Percentiles rank a stretch among this genome's conserved stretches.
phyloP scores from a whole-genome alignment of 2,329 filamentous ascomycete species.

The Paracoccidioides lutzii region DNA sequence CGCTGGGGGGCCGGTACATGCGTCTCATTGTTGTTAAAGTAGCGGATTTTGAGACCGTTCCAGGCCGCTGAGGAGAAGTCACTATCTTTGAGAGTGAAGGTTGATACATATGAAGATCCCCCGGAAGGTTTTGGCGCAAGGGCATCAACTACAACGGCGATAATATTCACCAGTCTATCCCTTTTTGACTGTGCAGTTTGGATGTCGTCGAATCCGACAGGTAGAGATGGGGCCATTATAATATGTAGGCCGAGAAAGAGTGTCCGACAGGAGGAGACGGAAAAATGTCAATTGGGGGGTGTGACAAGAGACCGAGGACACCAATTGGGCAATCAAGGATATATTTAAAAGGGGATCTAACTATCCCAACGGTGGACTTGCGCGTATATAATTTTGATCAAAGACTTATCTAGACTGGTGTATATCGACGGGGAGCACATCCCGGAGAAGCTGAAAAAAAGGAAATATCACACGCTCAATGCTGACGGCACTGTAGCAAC shows the following conservation, averaged over 20 bases:
- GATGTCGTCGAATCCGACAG: slow-evolving; percentile 6
- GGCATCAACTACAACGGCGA: slow-evolving; percentile 59
- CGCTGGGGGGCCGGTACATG: slow-evolving; percentile 33
- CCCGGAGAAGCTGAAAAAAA: too few relatives aligned
- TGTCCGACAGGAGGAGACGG: too few relatives aligned
- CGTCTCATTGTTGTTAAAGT: slow-evolving; percentile 43
- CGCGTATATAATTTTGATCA: too few relatives aligned
- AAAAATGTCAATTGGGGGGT: not conserved
- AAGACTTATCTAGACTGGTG: too few relatives aligned
- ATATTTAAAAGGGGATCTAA: too few relatives aligned
- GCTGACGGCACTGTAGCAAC: too few relatives aligned
- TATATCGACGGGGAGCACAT: too few relatives aligned
- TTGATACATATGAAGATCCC: slow-evolving; percentile 48
- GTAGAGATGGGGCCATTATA: slow-evolving; percentile 9
- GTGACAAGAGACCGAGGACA: not conserved
- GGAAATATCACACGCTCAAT: too few relatives aligned
- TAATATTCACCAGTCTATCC: slow-evolving; percentile 40
- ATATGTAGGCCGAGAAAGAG: not conserved
- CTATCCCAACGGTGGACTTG: too few relatives aligned
- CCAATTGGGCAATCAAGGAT: too few relatives aligned
- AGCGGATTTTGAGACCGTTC: slow-evolving; percentile 40
- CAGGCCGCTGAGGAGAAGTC: slow-evolving; percentile 32
- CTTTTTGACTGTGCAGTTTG: slow-evolving; percentile 3
- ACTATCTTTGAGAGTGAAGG: slow-evolving; percentile 48
- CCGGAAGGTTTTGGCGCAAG: slow-evolving; percentile 40